A percentile compares a stretch with the other conserved stretches of the same genome.
Evolutionary conservation across 306 rosid genomes (phyloP).

Genomic region (Gastrolobium bilobum): DNA sequence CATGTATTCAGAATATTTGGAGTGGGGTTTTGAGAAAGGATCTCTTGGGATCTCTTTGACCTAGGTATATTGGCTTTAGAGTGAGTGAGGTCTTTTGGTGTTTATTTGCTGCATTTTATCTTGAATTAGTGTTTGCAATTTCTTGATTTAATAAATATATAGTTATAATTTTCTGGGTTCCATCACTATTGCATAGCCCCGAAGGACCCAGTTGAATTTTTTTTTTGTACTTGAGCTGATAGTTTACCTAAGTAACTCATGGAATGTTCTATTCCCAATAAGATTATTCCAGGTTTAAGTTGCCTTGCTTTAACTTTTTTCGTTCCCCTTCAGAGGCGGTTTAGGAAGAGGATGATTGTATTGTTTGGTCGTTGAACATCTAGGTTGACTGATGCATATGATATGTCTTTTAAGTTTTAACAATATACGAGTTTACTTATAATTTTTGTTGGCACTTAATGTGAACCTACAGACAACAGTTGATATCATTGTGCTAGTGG

Average conservation of each 20-base stretch:
- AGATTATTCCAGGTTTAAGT: neutral
- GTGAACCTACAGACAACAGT: neutral
- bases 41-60: too few relatives aligned
- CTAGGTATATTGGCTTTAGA: too few relatives aligned
- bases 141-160: too few relatives aligned
- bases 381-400: too few relatives aligned
- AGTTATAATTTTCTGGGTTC: too few relatives aligned
- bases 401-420: neutral
- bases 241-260: neutral
- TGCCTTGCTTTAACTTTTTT: constrained; percentile 1
- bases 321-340: neutral
- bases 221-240: constrained; percentile 24
- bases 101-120: too few relatives aligned
- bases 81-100: too few relatives aligned
- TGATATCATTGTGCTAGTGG: constrained; percentile 19
- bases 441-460: neutral
- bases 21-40: too few relatives aligned
- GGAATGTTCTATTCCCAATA: neutral
- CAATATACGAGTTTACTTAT: too few relatives aligned
- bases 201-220: constrained; percentile 15
- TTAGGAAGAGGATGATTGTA: neutral
- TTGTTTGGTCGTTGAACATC: neutral
- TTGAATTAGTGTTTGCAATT: too few relatives aligned
- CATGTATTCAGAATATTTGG: too few relatives aligned
- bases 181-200: neutral